Evolutionary conservation across 164 flowering plant species (phyloP), one percentile per base, ranked within the genome.

Genomic region (Vitis rotundifolia): DNA sequence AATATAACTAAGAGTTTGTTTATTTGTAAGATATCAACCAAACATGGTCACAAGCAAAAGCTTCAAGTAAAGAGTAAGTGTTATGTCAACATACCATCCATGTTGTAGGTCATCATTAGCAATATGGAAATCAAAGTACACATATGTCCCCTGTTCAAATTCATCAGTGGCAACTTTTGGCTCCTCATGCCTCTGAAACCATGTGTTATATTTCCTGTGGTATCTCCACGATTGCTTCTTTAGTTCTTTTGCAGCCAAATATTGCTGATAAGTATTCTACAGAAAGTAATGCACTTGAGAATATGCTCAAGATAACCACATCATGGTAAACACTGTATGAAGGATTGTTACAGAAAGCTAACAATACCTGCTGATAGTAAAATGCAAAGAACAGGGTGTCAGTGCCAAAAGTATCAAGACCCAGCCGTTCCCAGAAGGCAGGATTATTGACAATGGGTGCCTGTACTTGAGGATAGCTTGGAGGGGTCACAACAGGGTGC

Each of bases 141-240:
- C 97, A 76, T 93, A 96, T 5, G 97, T 89, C 62, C 99, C 98
- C 75, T 88, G 91, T 74, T 96, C 99, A 78, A 68, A 96, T 69
- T 96, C 98, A 80, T 93, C 97, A 26, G 93, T 96, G 47, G 98
- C 88, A 55, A 91, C 83, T 80, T 89, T 88, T 29, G 99, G 98
- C 78, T 96, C 98, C 81, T 93, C 97, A 47, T 92, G 99, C 73
- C 99, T 81, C 67, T 96, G 99, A 81, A 96, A 96, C 99, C 99
- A 96, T 61, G 98, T 96, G 71, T 90, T 89, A 67, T 85, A 93
- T 73, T 93, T 96, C 72, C 90, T 88, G 76, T 96, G 98, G 81
- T 85, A 96, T 82, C 99, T 88, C 99, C 99, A 96, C 8, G 98
- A 91, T 68, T 93, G 98, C 77, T 83, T 95, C 83, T 95, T 95